Conservation (phyloP, 768 basidiomycete species). For the Leccinum variicolor region DNA sequence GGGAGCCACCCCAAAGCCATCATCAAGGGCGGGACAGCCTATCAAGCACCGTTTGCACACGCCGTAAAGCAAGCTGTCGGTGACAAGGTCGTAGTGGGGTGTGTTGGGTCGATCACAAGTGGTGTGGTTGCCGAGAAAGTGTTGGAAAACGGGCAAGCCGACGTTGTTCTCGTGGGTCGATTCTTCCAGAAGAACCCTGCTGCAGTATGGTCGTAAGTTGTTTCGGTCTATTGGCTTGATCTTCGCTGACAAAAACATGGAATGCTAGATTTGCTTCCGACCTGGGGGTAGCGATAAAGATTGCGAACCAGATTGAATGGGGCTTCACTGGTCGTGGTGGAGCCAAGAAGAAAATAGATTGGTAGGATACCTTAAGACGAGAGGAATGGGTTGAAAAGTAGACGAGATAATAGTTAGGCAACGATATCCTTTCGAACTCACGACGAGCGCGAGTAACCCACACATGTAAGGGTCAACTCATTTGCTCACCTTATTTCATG, state of each 20-base stretch:
- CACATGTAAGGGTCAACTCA: neutral
- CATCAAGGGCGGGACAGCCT: conserved; percentile 28
- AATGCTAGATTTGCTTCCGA: conserved; percentile 47
- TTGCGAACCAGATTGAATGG: conserved; percentile 57
- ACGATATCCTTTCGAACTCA: neutral
- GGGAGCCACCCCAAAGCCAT: conserved; percentile 48
- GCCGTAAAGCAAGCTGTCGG: conserved; percentile 48
- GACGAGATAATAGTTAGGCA: neutral
- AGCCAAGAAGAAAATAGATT: conserved; percentile 4
- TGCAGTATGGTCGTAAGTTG: conserved; percentile 35
- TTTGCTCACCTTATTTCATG: neutral
- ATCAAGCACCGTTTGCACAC: conserved; percentile 58
- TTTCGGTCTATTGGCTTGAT: neutral
- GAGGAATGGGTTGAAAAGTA: neutral
- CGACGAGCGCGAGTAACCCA: neutral
- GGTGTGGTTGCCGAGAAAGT: conserved; percentile 43
- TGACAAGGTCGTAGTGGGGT: conserved; percentile 34
- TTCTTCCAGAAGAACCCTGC: conserved; percentile 63
- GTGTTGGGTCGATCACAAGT: conserved; percentile 30
- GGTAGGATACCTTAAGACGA: conserved; percentile 14
- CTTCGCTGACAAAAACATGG: neutral
- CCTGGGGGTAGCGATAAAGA: conserved; percentile 43
- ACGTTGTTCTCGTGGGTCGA: conserved; percentile 48
- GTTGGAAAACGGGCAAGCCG: conserved; percentile 40
- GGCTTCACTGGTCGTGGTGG: conserved; percentile 39